These are phyloP conservation scores for Hondaea fermentalgiana DNA, from an alignment of 108 stramenopile genomes.

Conservation along the genomic window DNA sequence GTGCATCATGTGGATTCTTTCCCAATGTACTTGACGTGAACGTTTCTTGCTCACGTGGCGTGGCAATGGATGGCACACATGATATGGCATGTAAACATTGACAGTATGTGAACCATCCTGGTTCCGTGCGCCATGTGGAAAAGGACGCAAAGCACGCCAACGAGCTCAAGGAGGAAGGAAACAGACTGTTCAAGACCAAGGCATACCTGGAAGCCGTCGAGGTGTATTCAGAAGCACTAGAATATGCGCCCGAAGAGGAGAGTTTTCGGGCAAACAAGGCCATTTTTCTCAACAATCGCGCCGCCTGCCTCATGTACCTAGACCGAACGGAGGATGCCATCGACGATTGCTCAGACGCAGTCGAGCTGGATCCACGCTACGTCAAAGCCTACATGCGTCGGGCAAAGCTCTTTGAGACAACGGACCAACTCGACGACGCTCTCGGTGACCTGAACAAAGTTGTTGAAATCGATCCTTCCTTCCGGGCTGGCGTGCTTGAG, in stretches of 20 bases:
- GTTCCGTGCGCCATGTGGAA: not conserved
- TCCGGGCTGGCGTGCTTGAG: conserved; percentile 67
- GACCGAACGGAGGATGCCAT: conserved; percentile 60
- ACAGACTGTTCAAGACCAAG: conserved; percentile 54
- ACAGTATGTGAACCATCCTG: not conserved
- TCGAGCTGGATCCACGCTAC: conserved; percentile 27
- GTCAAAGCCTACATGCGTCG: conserved; percentile 45
- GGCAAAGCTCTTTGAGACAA: conserved; percentile 32
- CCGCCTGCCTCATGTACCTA: conserved; percentile 58
- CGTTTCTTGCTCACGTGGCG: no score
- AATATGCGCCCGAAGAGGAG: conserved; percentile 48
- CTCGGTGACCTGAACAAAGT: conserved; percentile 62
- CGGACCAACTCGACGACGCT: conserved; percentile 38
- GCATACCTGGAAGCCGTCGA: conserved; percentile 67
- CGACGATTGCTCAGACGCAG: conserved; percentile 16
- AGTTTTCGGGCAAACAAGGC: not conserved
- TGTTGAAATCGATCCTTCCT: conserved; percentile 60
- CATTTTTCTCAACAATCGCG: conserved; percentile 65
- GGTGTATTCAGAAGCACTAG: conserved; percentile 69
- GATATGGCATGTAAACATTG: not conserved
- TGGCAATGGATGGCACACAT: not conserved
- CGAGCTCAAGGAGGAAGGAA: conserved; percentile 62
- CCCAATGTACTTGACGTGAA: no score
- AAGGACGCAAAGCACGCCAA: conserved; percentile 20
- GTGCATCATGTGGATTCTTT: no score